Evolutionary conservation across 352 stramenopile species (phyloP), one percentile per base, ranked within the genome.

Genomic region (Peronospora destructor): DNA sequence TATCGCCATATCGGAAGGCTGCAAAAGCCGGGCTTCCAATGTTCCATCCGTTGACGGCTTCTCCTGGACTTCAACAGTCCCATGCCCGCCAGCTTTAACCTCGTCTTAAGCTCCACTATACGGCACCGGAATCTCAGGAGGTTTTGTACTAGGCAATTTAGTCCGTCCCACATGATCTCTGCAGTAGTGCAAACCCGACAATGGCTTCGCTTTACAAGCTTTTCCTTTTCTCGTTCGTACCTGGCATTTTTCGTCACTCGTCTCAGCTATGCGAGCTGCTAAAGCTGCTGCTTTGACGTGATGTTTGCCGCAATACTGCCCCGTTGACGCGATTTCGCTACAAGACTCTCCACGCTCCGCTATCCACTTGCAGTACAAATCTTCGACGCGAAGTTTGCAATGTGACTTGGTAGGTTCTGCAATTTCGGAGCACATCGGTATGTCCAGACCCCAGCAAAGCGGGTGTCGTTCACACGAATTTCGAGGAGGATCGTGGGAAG

Each of bases 391-490:
- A n/a, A 57, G 38, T 39, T 66, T 65, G 40, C 78, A 89, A 36
- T 73, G 83, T 4, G 69, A 78, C 1, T 45, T 42, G 6, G 57
- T 56, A 2, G 44, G 14, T 2, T 70, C 53, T 6, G 56, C 54
- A 3, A 32, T 12, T 19, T 84, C 60, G 19, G 47, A 6, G 38
- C 78, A 89, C 46, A 64, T 69, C 56, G n/a, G n/a, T n/a, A n/a
- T n/a, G n/a, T n/a, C 35, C 23, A 66, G 36, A 0, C 47, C 59
- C 64, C 71, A 86, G 33, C 78, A 89, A 4, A 89, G 49, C 9
- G 51, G 56, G 34, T 89, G 75, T 6, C 49, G 30, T 0, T 67
- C 57, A 34, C 78, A 89, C 6, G 61, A 44, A 44, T 87, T 85
- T 5, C 76, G 65, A 44, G 78, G 78, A 6, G 73, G 71, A 0